Evolutionary conservation across 2,329 filamentous ascomycete species (phyloP), one percentile per base, ranked within the genome.

Genomic region (Trichophyton simii): DNA sequence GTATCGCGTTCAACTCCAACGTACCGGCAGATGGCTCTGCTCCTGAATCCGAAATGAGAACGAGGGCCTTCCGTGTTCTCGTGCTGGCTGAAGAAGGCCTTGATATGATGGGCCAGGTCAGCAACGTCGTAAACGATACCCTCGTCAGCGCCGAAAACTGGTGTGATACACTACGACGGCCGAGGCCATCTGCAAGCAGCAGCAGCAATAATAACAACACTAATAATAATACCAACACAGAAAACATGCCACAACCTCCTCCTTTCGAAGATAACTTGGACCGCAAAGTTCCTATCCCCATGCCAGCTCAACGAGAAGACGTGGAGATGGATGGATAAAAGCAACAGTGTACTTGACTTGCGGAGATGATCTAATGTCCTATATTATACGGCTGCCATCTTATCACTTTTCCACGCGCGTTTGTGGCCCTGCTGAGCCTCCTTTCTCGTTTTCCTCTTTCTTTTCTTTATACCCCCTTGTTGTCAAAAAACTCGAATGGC

Each of bases 61-160:
- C 79, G 15, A 78, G 77, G 59, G 91, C 89, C 0, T 87, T 91
- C 67, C 82, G 87, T 46, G 91, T 95, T 61, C 77, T 97, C 11
- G 84, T 94, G 1, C 83, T 97, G 59, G 92, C 92, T 5, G 88
- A 87, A 68, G 92, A 97, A 72, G 90, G 91, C 0, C 79, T 97
- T 13, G 91, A 96, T 67, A 96, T 97, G 87, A 91, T 97, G 81
- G 83, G 85, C 0, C 91, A 96, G 72, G 90, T 99, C 58, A 94
- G 86, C 46, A 85, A 86, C 3, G 89, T 96, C 1, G 82, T 97
- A 7, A 89, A 95, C 67, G 88, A 90, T 60, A 97, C 94, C 0
- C 87, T 97, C 60, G 83, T 88, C 61, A 94, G 88, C 68, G 94
- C 94, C 0, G 92, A 97, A 73, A 84, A 87, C 67, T 97, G 94